phyloP scores from a whole-genome alignment of 2,329 filamentous ascomycete genomes.

The Colletotrichum spinosum region DNA sequence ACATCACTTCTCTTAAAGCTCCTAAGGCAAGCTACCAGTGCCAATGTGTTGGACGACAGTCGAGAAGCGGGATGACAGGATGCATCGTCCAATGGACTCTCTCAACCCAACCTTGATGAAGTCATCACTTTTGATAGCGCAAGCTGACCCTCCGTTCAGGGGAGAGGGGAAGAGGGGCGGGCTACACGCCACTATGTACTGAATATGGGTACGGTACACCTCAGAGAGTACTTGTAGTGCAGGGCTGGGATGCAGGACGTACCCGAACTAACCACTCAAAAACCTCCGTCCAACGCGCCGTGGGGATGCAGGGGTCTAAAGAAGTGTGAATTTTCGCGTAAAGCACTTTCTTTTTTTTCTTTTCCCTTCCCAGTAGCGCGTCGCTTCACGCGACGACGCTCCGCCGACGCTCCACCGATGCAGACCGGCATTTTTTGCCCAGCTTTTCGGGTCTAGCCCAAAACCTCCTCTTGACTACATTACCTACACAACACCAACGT shows the following conservation, averaged over 20 bases:
- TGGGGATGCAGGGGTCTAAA: slow-evolving; percentile 17
- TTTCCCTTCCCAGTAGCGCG: slow-evolving; percentile 20
- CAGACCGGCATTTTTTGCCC: slow-evolving; percentile 16
- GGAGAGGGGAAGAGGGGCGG: background rate
- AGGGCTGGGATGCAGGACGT: slow-evolving; percentile 25
- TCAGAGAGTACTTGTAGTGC: slow-evolving; percentile 10
- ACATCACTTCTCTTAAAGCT: too few species aligned
- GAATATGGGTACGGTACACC: too few species aligned
- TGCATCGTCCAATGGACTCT: slow-evolving; percentile 19
- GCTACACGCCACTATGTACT: too few species aligned
- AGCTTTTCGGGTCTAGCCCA: background rate
- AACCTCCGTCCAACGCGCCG: slow-evolving; percentile 9
- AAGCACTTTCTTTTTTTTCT: slow-evolving; percentile 15
- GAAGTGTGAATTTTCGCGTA: slow-evolving; percentile 17
- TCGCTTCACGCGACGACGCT: slow-evolving; percentile 29
- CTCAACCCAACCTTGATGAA: slow-evolving; percentile 4
- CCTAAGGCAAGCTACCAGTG: too few species aligned
- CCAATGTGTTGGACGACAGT: background rate
- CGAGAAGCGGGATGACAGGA: slow-evolving; percentile 1
- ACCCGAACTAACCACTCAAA: slow-evolving; percentile 22
- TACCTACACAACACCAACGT: too few species aligned
- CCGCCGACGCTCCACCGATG: background rate
- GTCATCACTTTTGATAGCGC: slow-evolving; percentile 15
- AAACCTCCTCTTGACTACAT: background rate
- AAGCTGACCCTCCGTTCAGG: slow-evolving; percentile 11